Conservation (phyloP, 2,329 filamentous ascomycete genomes). For the Beauveria varroae region DNA sequence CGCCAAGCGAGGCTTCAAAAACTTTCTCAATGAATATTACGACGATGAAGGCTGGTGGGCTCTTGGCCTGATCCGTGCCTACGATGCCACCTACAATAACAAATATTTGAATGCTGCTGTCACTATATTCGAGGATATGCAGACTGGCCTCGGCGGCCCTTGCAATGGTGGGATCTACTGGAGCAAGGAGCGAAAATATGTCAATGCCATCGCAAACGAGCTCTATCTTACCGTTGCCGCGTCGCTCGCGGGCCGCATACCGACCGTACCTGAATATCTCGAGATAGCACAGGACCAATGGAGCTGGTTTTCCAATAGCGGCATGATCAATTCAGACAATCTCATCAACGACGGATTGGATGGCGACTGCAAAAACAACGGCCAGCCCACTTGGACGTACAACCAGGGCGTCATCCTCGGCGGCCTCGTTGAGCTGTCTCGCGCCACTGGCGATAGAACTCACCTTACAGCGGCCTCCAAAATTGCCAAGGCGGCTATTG, state of each 20-base stretch:
- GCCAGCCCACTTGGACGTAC: conserved; percentile 43
- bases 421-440: conserved; percentile 43
- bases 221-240: conserved; percentile 47
- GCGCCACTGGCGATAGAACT: conserved; percentile 32
- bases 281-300: conserved; percentile 43
- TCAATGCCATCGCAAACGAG: conserved; percentile 52
- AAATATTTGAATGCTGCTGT: conserved; percentile 48
- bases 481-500: conserved; percentile 48
- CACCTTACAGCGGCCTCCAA: conserved; percentile 35
- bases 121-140: conserved; percentile 50
- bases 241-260: conserved; percentile 42
- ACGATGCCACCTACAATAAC: conserved; percentile 43
- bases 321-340: conserved; percentile 42
- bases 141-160: conserved; percentile 36
- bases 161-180: conserved; percentile 51
- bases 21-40: conserved; percentile 46
- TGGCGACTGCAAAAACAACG: conserved; percentile 42
- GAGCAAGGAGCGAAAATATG: conserved; percentile 43
- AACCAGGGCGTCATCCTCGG: conserved; percentile 53
- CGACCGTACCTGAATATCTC: conserved; percentile 31
- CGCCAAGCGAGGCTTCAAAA: conserved; percentile 26
- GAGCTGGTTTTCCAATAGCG: conserved; percentile 43
- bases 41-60: conserved; percentile 61
- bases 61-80: conserved; percentile 48
- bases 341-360: conserved; percentile 49